A percentile compares a stretch with the other conserved stretches of the same genome.
These are phyloP conservation scores for Blumeria hordei DNA, from an alignment of 2,329 filamentous ascomycete genomes.

Conservation along the genomic window DNA sequence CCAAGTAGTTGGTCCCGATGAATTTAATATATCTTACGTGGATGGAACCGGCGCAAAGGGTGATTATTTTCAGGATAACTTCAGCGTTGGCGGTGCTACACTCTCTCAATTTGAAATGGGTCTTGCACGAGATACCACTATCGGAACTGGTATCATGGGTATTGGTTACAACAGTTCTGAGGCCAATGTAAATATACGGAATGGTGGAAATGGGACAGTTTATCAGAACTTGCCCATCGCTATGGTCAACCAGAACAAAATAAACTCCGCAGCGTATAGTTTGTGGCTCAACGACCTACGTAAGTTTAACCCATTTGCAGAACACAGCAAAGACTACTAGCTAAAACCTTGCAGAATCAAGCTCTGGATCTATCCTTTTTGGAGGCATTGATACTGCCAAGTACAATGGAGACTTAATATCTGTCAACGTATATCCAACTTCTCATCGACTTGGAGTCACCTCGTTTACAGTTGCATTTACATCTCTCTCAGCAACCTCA, in stretches of 20 bases:
- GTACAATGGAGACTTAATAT: slow-evolving; percentile 17
- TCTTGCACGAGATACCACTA: slow-evolving; percentile 23
- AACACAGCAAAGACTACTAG: neutral
- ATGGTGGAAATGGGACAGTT: slow-evolving; percentile 17
- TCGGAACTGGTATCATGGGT: slow-evolving; percentile 31
- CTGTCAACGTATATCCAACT: slow-evolving; percentile 13
- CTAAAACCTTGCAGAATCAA: slow-evolving; percentile 10
- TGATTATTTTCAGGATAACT: slow-evolving; percentile 32
- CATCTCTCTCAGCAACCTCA: slow-evolving; percentile 12
- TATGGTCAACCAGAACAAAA: slow-evolving; percentile 19
- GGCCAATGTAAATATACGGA: slow-evolving; percentile 21
- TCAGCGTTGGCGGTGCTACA: slow-evolving; percentile 24
- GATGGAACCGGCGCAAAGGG: slow-evolving; percentile 28
- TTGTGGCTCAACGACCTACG: slow-evolving; percentile 17
- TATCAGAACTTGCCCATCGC: slow-evolving; percentile 14
- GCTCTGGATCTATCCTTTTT: slow-evolving; percentile 18
- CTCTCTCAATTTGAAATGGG: slow-evolving; percentile 30
- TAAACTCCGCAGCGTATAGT: slow-evolving; percentile 19
- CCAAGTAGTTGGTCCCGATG: slow-evolving; percentile 18
- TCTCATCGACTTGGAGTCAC: slow-evolving; percentile 4
- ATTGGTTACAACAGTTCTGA: slow-evolving; percentile 25
- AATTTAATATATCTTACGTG: slow-evolving; percentile 37
- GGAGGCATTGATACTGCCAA: slow-evolving; percentile 24
- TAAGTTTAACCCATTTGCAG: slow-evolving; percentile 5
- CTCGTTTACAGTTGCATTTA: slow-evolving; percentile 15